A percentile compares a stretch with the other conserved stretches of the same genome.
Evolutionary conservation across 345 rosid genomes (phyloP).

Genomic region (Isatis tinctoria): DNA sequence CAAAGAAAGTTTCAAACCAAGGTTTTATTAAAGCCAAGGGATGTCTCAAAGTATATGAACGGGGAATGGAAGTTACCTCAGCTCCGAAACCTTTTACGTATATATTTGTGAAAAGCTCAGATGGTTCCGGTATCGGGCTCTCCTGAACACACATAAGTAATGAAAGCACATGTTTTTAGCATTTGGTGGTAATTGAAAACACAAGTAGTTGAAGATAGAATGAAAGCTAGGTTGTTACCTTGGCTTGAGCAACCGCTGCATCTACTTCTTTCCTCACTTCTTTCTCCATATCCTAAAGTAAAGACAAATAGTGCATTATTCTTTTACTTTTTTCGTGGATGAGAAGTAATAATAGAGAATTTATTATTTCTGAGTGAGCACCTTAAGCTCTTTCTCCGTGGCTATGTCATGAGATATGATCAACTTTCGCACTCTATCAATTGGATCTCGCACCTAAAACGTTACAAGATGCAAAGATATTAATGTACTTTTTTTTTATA

Average conservation of each 20-base stretch:
- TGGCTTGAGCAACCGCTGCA: slow-evolving; percentile 79
- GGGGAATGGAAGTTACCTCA: slow-evolving; percentile 47
- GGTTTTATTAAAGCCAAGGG: not conserved
- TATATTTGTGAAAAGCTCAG: slow-evolving; percentile 72
- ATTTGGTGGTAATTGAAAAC: not conserved
- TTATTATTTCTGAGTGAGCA: slow-evolving; percentile 9
- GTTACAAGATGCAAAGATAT: not conserved
- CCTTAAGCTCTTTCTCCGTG: slow-evolving; percentile 90
- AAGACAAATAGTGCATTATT: not conserved
- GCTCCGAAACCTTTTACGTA: slow-evolving; percentile 61
- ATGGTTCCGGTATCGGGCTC: slow-evolving; percentile 77
- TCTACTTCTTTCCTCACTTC: slow-evolving; percentile 75
- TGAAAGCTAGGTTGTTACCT: slow-evolving; percentile 36
- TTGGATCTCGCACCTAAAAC: slow-evolving; percentile 54
- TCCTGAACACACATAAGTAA: slow-evolving; percentile 45
- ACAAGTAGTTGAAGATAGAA: not conserved
- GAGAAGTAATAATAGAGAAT: not conserved
- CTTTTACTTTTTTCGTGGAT: not conserved
- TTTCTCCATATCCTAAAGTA: slow-evolving; percentile 74
- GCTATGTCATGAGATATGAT: slow-evolving; percentile 52
- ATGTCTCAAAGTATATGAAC: not conserved
- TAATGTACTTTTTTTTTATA: too few species aligned
- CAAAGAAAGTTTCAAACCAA: not conserved
- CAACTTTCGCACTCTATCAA: slow-evolving; percentile 46
- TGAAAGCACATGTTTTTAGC: not conserved